phyloP scores from a whole-genome alignment of 176 grass and related monocot species.

The Oryza rufipogon region DNA sequence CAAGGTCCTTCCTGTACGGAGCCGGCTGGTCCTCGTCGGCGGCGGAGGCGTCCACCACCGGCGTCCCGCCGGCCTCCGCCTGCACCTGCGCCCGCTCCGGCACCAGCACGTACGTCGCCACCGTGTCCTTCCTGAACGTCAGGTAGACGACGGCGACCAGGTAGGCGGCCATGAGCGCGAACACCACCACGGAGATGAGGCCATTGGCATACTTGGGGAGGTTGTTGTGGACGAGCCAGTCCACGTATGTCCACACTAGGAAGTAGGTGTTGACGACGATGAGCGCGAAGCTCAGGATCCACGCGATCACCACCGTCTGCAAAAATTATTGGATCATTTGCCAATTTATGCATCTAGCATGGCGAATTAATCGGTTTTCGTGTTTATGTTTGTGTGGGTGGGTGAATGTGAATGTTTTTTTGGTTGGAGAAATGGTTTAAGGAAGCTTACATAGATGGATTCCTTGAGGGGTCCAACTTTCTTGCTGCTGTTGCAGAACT shows the following conservation, averaged over 20 bases:
- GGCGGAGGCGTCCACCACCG: neutral
- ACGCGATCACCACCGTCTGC: conserved; percentile 53
- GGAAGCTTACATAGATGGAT: conserved; percentile 52
- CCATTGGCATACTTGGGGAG: conserved; percentile 50
- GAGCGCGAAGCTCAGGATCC: conserved; percentile 47
- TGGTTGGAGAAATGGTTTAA: neutral
- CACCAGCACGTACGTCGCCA: conserved; percentile 40
- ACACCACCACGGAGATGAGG: conserved; percentile 35
- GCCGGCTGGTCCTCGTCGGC: conserved; percentile 31
- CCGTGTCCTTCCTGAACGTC: conserved; percentile 60
- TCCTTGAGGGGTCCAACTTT: conserved; percentile 65
- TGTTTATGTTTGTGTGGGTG: neutral
- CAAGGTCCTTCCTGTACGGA: conserved; percentile 53
- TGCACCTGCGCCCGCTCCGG: conserved; percentile 36
- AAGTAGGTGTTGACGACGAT: conserved; percentile 71
- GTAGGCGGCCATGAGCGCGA: conserved; percentile 52
- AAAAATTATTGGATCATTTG: too few species aligned
- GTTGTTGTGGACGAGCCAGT: conserved; percentile 52
- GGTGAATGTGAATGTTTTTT: neutral
- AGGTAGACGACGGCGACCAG: conserved; percentile 54
- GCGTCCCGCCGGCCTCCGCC: conserved; percentile 30
- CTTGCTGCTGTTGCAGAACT: conserved; percentile 65
- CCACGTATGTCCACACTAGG: conserved; percentile 54
- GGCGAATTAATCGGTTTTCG: too few species aligned
- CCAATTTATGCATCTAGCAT: too few species aligned